Evolutionary conservation across 2,329 filamentous ascomycete species (phyloP), one percentile per base, ranked within the genome.

Genomic region (Fusarium subglutinans): DNA sequence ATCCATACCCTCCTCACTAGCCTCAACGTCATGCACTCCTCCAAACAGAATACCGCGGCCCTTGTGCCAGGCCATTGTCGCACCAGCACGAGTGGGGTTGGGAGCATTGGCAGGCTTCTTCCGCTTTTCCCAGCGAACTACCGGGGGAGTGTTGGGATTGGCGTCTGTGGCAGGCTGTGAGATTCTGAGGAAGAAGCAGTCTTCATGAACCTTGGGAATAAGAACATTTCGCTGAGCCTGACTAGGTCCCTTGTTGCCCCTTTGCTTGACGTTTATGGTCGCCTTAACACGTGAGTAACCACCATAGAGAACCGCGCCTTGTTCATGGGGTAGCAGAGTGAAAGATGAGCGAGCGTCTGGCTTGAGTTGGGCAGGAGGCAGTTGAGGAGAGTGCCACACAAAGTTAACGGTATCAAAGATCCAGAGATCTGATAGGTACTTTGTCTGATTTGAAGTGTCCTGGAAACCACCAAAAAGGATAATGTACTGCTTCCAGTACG

Each of bases 381-480:
- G 85, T 28, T 88, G 86, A 5, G 96, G 94, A 70, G 88, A 91
- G 80, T 93, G 90, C 96, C 96, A 99, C 20, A 90, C 88, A 80
- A 93, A 98, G 80, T 92, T 94, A 78, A 93, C 84, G 38, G 94
- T 97, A 83, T 99, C 96, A 82, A 98, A 99, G 60, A 98, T 88
- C 96, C 96, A 99, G 41, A 98, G 85, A 81, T 99, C 96, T 44
- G 93, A 91, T 22, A 99, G 85, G 81, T 99, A 99, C 81, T 95
- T 97, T 10, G 96, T 98, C 81, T 95, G 93, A 81, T 97, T 94
- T 15, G 94, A 96, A 2, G 96, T 98, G 81, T 98, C 96, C 83
- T 99, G 96, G 81, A 99, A 99, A 2, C 96, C 96, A 66, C 96
- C 96, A 80, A 98, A 98, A 3, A 99, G 87, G 66, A 99, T 90